A percentile compares a stretch with the other conserved stretches of the same genome.
These are phyloP conservation scores for Erysimum pusillum DNA, from an alignment of 441 rosid species.

Conservation along the genomic window DNA sequence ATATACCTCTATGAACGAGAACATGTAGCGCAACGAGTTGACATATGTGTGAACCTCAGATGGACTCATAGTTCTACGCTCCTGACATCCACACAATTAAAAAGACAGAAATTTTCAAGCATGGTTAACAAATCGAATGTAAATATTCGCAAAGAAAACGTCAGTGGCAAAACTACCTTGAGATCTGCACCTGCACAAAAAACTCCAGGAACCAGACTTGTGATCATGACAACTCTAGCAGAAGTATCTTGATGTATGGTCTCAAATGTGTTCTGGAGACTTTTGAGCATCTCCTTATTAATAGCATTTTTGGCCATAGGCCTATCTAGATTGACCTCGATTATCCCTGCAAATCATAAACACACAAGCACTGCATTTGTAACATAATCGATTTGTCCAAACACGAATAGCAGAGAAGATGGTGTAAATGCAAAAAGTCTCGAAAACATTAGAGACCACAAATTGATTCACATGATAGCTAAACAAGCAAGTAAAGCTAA, in stretches of 20 bases:
- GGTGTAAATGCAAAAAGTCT: not conserved
- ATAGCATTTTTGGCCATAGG: conserved; percentile 77
- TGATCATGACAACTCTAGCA: conserved; percentile 72
- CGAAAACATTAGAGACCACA: not conserved
- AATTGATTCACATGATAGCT: not conserved
- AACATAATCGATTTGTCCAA: conserved; percentile 1
- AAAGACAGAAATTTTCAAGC: conserved; percentile 33
- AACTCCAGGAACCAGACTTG: conserved; percentile 75
- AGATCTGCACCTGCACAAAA: conserved; percentile 98
- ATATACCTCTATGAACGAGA: conserved; percentile 75
- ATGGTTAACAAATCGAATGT: not conserved
- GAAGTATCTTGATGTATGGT: conserved; percentile 62
- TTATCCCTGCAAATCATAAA: conserved; percentile 62
- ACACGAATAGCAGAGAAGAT: not conserved
- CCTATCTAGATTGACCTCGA: conserved; percentile 80
- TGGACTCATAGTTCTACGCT: conserved; percentile 77
- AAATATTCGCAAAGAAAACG: not conserved
- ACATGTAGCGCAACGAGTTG: conserved; percentile 77
- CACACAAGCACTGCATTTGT: conserved; percentile 8
- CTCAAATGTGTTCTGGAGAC: conserved; percentile 67
- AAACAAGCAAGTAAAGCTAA: no score
- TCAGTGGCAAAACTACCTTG: conserved; percentile 60
- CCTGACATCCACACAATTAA: conserved; percentile 58
- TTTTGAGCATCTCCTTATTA: conserved; percentile 77
- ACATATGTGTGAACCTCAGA: conserved; percentile 76